Evolutionary conservation across 169 alveolate species (phyloP).

Genomic region (Plasmodium fragile): DNA sequence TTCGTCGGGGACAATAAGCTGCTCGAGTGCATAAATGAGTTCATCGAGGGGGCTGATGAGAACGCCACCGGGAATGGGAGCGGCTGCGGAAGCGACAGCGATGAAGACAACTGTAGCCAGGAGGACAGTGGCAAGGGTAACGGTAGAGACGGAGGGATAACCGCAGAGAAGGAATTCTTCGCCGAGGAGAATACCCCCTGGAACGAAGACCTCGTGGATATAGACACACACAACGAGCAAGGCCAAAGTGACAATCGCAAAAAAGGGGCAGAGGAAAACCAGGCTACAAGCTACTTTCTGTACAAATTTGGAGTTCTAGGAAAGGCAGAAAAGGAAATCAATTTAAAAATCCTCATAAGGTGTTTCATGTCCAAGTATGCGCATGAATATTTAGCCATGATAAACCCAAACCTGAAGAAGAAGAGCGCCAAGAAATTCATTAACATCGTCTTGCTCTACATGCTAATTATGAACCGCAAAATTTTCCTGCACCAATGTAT

Average conservation of each 20-base stretch:
- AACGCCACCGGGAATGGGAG: not conserved
- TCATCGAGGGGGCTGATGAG: conserved; percentile 23
- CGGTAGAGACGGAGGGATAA: not conserved
- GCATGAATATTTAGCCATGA: conserved; percentile 67
- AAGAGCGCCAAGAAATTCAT: conserved; percentile 43
- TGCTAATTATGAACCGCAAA: conserved; percentile 74
- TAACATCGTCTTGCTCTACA: conserved; percentile 57
- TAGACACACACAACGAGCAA: not conserved
- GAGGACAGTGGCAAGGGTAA: not conserved
- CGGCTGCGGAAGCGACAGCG: not conserved
- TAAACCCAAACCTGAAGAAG: conserved; percentile 61
- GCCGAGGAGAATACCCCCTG: not conserved
- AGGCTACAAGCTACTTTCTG: not conserved
- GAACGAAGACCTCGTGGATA: not conserved
- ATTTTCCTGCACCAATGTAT: conserved; percentile 72
- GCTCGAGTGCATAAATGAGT: conserved; percentile 65
- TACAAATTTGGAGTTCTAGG: conserved; percentile 73
- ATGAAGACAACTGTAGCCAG: not conserved
- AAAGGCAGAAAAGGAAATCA: conserved; percentile 72
- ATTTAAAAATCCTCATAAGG: conserved; percentile 61
- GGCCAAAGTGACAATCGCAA: not conserved
- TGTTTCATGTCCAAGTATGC: conserved; percentile 77
- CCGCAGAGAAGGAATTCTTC: not conserved
- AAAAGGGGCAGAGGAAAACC: not conserved
- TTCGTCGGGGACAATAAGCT: conserved; percentile 68